phyloP scores from a whole-genome alignment of 331 rosid genomes.

The Quercus phellos region DNA sequence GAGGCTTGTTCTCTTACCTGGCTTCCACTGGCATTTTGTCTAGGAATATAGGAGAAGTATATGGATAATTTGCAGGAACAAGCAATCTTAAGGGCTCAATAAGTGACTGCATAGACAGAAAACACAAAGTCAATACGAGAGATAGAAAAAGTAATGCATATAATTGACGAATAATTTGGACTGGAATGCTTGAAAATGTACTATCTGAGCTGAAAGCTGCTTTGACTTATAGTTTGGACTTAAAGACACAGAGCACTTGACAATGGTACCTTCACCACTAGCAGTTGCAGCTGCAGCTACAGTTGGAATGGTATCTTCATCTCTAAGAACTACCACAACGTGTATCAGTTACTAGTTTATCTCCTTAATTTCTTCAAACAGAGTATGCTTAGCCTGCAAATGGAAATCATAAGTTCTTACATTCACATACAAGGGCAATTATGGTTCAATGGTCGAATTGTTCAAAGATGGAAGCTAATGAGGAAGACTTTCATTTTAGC shows the following conservation, averaged over 20 bases:
- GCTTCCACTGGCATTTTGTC: conserved; percentile 15
- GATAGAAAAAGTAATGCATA: no score
- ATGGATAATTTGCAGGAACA: conserved; percentile 36
- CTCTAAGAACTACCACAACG: conserved; percentile 22
- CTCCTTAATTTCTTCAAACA: conserved; percentile 32
- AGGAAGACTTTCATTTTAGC: not conserved
- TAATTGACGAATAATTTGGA: no score
- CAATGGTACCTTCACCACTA: conserved; percentile 21
- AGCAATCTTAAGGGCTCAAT: conserved; percentile 30
- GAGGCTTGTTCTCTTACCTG: conserved; percentile 21
- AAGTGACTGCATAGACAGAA: conserved; percentile 24
- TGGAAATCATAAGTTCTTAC: not conserved
- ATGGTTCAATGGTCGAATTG: not conserved
- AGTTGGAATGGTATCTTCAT: conserved; percentile 9
- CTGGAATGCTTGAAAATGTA: no score
- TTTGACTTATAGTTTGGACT: no score
- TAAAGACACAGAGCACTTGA: not conserved
- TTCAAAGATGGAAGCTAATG: not conserved
- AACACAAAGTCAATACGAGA: not conserved
- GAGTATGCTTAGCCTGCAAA: conserved; percentile 21
- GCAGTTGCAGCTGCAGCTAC: not conserved
- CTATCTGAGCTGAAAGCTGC: no score
- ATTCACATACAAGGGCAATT: not conserved
- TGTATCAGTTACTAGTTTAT: conserved; percentile 31
- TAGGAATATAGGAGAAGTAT: conserved; percentile 19